Percentiles rank a stretch among this genome's conserved stretches.
phyloP scores from a whole-genome alignment of 2,329 filamentous ascomycete genomes.

The Stachybotrys echinatus region DNA sequence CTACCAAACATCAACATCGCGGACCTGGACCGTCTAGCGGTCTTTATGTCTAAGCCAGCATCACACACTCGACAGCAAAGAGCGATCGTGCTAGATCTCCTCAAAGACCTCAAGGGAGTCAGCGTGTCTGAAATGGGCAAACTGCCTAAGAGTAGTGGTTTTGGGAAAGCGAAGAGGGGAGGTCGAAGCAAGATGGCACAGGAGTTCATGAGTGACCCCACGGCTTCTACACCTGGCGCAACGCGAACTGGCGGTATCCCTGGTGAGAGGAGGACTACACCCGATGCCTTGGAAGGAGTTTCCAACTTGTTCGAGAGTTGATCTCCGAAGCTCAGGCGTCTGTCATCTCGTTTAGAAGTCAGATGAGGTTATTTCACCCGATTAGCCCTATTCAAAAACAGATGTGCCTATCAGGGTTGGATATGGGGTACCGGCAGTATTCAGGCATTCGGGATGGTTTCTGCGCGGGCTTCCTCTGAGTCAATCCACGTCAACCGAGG shows the following conservation, averaged over 20 bases:
- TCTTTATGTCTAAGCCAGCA: slow-evolving; percentile 52
- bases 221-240: slow-evolving; percentile 21
- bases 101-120: slow-evolving; percentile 83
- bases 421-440: too few species aligned
- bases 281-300: slow-evolving; percentile 50
- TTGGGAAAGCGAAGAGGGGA: slow-evolving; percentile 21
- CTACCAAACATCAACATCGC: slow-evolving; percentile 69
- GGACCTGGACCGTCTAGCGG: slow-evolving; percentile 61
- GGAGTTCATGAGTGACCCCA: slow-evolving; percentile 55
- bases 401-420: too few species aligned
- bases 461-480: too few species aligned
- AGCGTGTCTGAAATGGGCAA: slow-evolving; percentile 92
- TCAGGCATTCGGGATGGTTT: too few species aligned
- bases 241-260: slow-evolving; percentile 19
- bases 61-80: slow-evolving; percentile 71
- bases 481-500: too few species aligned
- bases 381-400: too few species aligned
- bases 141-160: slow-evolving; percentile 52
- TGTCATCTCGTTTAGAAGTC: too few species aligned
- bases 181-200: slow-evolving; percentile 51
- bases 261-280: slow-evolving; percentile 30
- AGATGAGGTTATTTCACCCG: too few species aligned
- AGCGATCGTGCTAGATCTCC: slow-evolving; percentile 73
- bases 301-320: slow-evolving; percentile 43
- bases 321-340: background rate